Evolutionary conservation across 306 rosid genomes (phyloP).

Genomic region (Amphicarpaea edgeworthii): DNA sequence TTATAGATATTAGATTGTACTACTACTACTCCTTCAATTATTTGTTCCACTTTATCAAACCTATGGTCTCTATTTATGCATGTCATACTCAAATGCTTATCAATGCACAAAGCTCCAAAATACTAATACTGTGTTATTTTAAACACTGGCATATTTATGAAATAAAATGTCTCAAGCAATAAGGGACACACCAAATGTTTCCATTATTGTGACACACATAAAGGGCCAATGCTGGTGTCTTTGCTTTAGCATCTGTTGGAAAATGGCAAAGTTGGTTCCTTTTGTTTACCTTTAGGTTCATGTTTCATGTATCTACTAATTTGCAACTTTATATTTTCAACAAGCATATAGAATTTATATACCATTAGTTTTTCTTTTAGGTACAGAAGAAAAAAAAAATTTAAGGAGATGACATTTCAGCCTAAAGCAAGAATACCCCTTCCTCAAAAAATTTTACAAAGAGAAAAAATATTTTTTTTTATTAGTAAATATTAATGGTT

Average conservation of each 20-base stretch:
- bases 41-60: constrained; percentile 25
- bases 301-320: not conserved
- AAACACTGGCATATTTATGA: not conserved
- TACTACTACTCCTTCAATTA: not conserved
- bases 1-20: too few relatives aligned
- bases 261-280: not conserved
- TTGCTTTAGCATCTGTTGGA: constrained; percentile 1
- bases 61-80: not conserved
- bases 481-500: too few relatives aligned
- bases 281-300: not conserved
- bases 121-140: not conserved
- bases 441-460: too few relatives aligned
- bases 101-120: not conserved
- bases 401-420: too few relatives aligned
- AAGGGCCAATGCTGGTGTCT: constrained; percentile 13
- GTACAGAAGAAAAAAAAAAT: too few relatives aligned
- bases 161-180: not conserved
- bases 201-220: constrained; percentile 25
- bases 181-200: constrained; percentile 24
- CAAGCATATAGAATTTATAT: too few relatives aligned
- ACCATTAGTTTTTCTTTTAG: not conserved
- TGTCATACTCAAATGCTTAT: not conserved
- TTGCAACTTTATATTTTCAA: too few relatives aligned
- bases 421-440: too few relatives aligned
- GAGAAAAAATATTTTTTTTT: too few relatives aligned